Evolutionary conservation across 495 filamentous ascomycete species (phyloP).

Genomic region (Tuber brumale): DNA sequence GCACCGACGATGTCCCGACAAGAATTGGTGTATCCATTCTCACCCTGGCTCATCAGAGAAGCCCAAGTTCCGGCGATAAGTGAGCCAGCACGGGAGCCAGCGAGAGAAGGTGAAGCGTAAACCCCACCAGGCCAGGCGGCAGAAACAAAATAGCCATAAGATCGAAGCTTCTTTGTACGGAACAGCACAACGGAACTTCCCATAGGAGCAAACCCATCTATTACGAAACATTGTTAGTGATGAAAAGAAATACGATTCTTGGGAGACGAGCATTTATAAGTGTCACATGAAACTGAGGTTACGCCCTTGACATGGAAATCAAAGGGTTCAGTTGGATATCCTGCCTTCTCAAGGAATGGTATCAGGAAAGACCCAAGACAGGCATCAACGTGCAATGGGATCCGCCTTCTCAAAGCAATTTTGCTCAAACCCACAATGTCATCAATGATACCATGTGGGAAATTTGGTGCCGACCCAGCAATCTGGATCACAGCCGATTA

Average conservation of each 20-base stretch:
- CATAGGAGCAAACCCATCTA: slow-evolving; percentile 89
- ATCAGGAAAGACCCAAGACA: slow-evolving; percentile 93
- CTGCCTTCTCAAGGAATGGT: slow-evolving; percentile 82
- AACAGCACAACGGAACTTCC: slow-evolving; percentile 90
- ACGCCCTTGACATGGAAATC: slow-evolving; percentile 94
- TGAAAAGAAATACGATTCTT: not conserved
- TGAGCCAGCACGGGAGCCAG: slow-evolving; percentile 85
- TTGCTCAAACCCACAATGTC: slow-evolving; percentile 82
- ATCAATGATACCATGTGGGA: slow-evolving; percentile 96
- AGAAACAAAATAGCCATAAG: slow-evolving; percentile 92
- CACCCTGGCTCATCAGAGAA: slow-evolving; percentile 76
- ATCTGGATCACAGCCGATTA: slow-evolving; percentile 46
- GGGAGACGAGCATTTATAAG: slow-evolving; percentile 65
- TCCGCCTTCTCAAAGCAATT: slow-evolving; percentile 66
- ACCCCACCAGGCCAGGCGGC: slow-evolving; percentile 94
- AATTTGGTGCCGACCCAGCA: slow-evolving; percentile 92
- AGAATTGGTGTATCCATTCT: slow-evolving; percentile 77
- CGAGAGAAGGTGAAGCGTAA: slow-evolving; percentile 84
- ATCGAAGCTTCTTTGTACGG: slow-evolving; percentile 66
- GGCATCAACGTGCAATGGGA: slow-evolving; percentile 94
- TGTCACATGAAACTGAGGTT: slow-evolving; percentile 91
- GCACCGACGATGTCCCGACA: slow-evolving; percentile 84
- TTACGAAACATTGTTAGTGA: not conserved
- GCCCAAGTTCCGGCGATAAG: slow-evolving; percentile 94
- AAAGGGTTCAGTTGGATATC: slow-evolving; percentile 77